Conservation (phyloP, 2,329 filamentous ascomycete species). For the Aspergillus felis region DNA sequence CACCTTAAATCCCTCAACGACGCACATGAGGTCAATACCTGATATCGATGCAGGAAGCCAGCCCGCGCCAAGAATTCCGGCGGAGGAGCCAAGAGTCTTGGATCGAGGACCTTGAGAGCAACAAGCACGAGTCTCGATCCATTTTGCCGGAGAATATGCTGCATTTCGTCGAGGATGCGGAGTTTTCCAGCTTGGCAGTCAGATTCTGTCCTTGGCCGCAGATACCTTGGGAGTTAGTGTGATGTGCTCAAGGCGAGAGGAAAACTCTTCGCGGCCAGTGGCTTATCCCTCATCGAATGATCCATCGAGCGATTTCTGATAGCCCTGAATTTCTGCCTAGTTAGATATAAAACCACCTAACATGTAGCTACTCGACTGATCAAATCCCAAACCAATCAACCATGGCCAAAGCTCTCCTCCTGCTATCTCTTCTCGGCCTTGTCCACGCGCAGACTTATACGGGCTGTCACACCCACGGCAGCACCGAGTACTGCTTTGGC, state of each 20-base stretch:
- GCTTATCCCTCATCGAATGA: not conserved
- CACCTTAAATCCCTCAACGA: not conserved
- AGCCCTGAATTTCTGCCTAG: not conserved
- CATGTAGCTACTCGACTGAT: not conserved
- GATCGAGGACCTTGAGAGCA: not conserved
- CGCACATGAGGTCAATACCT: not conserved
- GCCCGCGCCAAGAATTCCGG: not conserved
- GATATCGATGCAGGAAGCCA: no score
- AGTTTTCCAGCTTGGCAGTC: not conserved
- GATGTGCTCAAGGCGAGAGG: constrained; percentile 1
- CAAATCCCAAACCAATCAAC: not conserved
- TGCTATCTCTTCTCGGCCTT: not conserved
- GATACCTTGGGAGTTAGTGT: constrained; percentile 19
- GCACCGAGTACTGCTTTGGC: constrained; percentile 29
- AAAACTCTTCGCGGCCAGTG: not conserved
- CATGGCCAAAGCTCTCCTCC: not conserved
- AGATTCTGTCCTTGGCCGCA: constrained; percentile 15
- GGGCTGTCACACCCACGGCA: constrained; percentile 30
- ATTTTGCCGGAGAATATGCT: not conserved
- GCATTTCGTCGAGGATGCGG: not conserved
- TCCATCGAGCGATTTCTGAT: not conserved
- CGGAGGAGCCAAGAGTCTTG: not conserved
- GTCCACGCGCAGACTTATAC: constrained; percentile 13
- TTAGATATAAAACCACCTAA: not conserved
- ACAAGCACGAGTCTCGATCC: not conserved